Conservation (phyloP, 1,284 basidiomycete genomes). For the Tilletia caries region DNA sequence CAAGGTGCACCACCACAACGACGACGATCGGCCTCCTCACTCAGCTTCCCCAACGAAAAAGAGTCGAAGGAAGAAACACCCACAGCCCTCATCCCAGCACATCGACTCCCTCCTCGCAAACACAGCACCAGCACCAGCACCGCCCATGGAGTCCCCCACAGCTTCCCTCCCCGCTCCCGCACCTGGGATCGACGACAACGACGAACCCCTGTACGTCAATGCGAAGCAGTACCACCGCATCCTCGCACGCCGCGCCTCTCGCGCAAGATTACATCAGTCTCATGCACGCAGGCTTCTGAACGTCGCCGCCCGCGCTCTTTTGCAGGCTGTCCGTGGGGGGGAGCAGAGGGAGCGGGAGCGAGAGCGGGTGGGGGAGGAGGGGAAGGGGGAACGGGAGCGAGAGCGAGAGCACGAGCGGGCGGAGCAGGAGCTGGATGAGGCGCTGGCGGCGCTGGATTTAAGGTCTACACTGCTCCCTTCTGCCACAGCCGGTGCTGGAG, state of each 20-base stretch:
- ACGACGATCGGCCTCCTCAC: too few species aligned
- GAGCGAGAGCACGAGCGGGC: too few species aligned
- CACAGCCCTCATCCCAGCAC: not conserved
- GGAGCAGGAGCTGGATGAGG: not conserved
- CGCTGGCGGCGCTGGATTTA: not conserved
- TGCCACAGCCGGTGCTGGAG: not conserved
- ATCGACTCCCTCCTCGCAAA: not conserved
- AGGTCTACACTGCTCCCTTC: not conserved
- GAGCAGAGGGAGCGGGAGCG: too few species aligned
- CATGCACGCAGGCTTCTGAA: slow-evolving; percentile 33
- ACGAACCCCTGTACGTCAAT: slow-evolving; percentile 52
- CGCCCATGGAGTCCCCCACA: not conserved
- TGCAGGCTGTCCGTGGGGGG: slow-evolving; percentile 29
- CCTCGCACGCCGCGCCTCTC: slow-evolving; percentile 41
- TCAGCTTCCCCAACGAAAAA: too few species aligned
- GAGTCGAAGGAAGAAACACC: not conserved
- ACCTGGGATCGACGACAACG: slow-evolving; percentile 19
- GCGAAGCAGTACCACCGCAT: slow-evolving; percentile 52
- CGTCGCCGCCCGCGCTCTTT: not conserved
- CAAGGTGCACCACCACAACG: too few species aligned
- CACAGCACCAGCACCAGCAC: not conserved
- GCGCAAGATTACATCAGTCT: slow-evolving; percentile 44
- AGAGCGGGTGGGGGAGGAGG: too few species aligned
- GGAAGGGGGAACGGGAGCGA: too few species aligned
- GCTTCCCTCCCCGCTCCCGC: not conserved